A percentile compares a stretch with the other conserved stretches of the same genome.
Conservation (phyloP, 2,329 filamentous ascomycete genomes). For the Pseudocercospora pini-densiflorae region DNA sequence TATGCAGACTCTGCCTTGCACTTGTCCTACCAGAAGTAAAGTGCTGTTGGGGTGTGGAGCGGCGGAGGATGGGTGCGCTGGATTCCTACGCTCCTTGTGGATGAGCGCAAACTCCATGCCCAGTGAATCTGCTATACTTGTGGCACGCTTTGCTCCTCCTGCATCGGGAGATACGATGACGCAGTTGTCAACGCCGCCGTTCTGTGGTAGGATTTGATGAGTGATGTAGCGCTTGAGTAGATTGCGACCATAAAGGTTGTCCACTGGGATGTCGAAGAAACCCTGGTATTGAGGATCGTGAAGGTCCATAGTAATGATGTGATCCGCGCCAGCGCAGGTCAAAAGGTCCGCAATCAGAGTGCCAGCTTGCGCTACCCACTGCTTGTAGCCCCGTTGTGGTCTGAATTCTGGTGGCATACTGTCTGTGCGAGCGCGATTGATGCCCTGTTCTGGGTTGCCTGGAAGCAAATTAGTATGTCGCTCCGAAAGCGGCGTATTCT, state of each 20-base stretch:
- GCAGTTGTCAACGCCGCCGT: slow-evolving; percentile 55
- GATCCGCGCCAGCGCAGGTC: slow-evolving; percentile 93
- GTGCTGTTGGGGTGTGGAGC: slow-evolving; percentile 50
- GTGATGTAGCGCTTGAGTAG: slow-evolving; percentile 72
- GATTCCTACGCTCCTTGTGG: slow-evolving; percentile 92
- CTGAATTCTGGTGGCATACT: slow-evolving; percentile 65
- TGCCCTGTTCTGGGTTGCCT: slow-evolving; percentile 2
- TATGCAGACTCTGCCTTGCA: slow-evolving; percentile 80
- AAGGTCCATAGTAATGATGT: slow-evolving; percentile 97
- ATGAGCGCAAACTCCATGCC: slow-evolving; percentile 97
- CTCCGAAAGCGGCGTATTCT: background rate
- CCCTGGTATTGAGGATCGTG: slow-evolving; percentile 97
- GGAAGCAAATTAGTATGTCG: background rate
- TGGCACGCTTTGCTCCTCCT: slow-evolving; percentile 93
- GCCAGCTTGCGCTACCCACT: slow-evolving; percentile 97
- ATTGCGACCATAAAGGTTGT: slow-evolving; percentile 90
- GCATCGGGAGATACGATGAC: slow-evolving; percentile 97
- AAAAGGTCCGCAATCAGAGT: slow-evolving; percentile 93
- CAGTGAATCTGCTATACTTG: slow-evolving; percentile 89
- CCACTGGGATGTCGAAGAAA: slow-evolving; percentile 98
- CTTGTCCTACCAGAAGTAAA: slow-evolving; percentile 96
- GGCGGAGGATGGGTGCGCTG: slow-evolving; percentile 52
- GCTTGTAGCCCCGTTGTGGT: slow-evolving; percentile 91
- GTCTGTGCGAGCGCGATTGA: slow-evolving; percentile 9
- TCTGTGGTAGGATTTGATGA: slow-evolving; percentile 81